A percentile compares a stretch with the other conserved stretches of the same genome.
Conservation (phyloP, 1,139 yeast genomes). For the Saccharomyces pastorianus region DNA sequence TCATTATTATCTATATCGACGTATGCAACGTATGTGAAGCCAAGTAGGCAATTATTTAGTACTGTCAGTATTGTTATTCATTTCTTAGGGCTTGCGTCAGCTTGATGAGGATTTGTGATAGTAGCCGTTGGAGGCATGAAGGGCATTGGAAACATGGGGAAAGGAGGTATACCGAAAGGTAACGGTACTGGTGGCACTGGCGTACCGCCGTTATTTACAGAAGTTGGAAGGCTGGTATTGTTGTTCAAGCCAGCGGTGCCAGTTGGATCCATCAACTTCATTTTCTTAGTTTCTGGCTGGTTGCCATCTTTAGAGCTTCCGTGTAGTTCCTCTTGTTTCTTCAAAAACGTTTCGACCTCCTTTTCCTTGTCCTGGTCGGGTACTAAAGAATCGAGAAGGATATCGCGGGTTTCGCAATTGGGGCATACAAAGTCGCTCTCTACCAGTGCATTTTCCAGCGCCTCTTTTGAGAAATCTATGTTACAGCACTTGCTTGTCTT, state of each 20-base stretch:
- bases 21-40: neutral
- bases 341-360: constrained; percentile 46
- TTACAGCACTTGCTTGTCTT: constrained; percentile 73
- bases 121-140: constrained; percentile 13
- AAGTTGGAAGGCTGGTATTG: constrained; percentile 1
- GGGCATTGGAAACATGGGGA: constrained; percentile 25
- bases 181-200: constrained; percentile 18
- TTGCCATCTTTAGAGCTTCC: neutral
- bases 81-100: neutral
- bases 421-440: constrained; percentile 91
- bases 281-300: constrained; percentile 2
- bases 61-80: neutral
- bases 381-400: constrained; percentile 63
- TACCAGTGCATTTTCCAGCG: constrained; percentile 65
- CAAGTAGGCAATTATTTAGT: neutral
- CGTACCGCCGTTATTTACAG: constrained; percentile 10
- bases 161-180: constrained; percentile 22
- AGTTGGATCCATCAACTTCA: neutral
- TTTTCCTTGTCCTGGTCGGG: constrained; percentile 52
- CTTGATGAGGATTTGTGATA: neutral
- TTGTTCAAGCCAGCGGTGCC: neutral
- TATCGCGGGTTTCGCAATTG: constrained; percentile 65
- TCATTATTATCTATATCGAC: neutral
- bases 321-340: constrained; percentile 33
- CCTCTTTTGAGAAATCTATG: constrained; percentile 46